These are phyloP conservation scores for Trichoderma sp. DNA, from an alignment of 2,329 filamentous ascomycete species.

Conservation along the genomic window DNA sequence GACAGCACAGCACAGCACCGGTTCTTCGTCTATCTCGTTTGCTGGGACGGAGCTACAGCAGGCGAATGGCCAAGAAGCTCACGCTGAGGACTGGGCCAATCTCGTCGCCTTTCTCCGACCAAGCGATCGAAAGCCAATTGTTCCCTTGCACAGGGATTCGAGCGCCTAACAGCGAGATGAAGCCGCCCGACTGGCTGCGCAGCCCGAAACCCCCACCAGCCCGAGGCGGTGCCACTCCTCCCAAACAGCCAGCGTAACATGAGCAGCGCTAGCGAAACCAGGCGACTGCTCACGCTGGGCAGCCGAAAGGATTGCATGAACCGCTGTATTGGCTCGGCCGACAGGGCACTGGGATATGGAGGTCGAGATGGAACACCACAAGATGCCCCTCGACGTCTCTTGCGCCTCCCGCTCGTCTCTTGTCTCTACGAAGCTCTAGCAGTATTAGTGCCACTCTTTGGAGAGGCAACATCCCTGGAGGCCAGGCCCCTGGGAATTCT, in stretches of 20 bases:
- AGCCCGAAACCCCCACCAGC: slow-evolving; percentile 3
- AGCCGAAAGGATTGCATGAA: background rate
- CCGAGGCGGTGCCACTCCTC: slow-evolving; percentile 23
- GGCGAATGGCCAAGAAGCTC: no score
- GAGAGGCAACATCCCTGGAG: background rate
- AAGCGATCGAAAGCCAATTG: slow-evolving; percentile 3
- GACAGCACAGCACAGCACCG: no score
- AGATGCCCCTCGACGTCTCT: background rate
- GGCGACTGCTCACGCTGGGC: slow-evolving; percentile 5
- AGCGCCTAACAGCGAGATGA: slow-evolving; percentile 21
- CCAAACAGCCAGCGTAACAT: slow-evolving; percentile 27
- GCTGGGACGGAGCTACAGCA: no score
- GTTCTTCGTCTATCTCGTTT: no score
- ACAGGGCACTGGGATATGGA: slow-evolving; percentile 1
- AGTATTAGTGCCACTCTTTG: background rate
- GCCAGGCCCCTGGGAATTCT: background rate
- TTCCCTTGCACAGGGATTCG: background rate
- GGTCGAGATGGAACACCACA: background rate
- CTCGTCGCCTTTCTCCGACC: background rate
- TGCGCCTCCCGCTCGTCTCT: slow-evolving; percentile 5
- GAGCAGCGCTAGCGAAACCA: slow-evolving; percentile 17
- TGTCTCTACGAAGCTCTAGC: background rate
- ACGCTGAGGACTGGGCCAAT: no score
- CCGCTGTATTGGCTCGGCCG: background rate
- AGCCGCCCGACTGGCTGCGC: slow-evolving; percentile 19